Evolutionary conservation across 192 early-diverging fungal genomes (phyloP).

Genomic region (Linderina pennispora): DNA sequence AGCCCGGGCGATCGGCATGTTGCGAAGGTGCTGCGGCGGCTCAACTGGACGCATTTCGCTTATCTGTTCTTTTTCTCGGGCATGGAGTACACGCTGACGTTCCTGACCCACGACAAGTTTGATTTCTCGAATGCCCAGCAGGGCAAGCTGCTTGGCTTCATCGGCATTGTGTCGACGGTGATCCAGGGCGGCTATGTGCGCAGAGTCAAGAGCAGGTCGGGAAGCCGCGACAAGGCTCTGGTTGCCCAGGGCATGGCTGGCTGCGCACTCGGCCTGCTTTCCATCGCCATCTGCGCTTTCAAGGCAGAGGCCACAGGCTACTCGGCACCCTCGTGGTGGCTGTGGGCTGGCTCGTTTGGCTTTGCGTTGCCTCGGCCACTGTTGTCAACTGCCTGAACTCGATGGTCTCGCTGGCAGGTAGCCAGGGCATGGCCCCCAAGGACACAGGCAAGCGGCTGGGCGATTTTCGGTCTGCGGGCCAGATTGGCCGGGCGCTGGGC

Average conservation of each 20-base stretch:
- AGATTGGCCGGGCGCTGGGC: constrained; percentile 85
- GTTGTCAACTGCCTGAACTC: constrained; percentile 88
- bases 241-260: constrained; percentile 72
- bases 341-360: constrained; percentile 74
- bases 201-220: constrained; percentile 56
- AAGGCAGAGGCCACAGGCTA: constrained; percentile 10
- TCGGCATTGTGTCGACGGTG: constrained; percentile 80
- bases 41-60: constrained; percentile 74
- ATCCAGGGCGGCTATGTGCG: constrained; percentile 94
- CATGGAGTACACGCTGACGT: constrained; percentile 98
- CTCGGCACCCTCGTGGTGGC: constrained; percentile 9
- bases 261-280: constrained; percentile 58
- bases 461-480: constrained; percentile 78
- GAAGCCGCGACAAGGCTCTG: constrained; percentile 41
- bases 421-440: too few relatives aligned
- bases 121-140: constrained; percentile 82
- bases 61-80: constrained; percentile 93
- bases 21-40: constrained; percentile 34
- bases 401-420: constrained; percentile 40
- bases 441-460: constrained; percentile 73
- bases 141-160: constrained; percentile 78
- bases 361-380: constrained; percentile 90
- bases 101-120: constrained; percentile 91
- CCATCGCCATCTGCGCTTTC: constrained; percentile 50
- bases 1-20: too few relatives aligned